Evolutionary conservation across 2,329 filamentous ascomycete species (phyloP), one percentile per base, ranked within the genome.

Genomic region (Verticillium nubilum): DNA sequence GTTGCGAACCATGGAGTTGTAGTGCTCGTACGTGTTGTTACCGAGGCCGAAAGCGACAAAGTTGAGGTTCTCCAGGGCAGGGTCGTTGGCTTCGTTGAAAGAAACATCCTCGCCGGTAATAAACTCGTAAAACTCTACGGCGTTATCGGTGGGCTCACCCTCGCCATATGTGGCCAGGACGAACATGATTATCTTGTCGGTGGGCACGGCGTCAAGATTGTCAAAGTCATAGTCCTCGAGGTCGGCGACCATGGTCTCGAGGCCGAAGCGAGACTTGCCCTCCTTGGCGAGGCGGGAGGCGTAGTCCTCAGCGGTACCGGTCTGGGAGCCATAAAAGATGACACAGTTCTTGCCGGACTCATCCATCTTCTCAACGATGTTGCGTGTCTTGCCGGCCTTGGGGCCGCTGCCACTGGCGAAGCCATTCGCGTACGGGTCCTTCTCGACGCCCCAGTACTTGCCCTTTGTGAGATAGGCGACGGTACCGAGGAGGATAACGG

Each of bases 1-100:
- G 64, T 94, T 91, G 73, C 94, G 92, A 62, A 99, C 93, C 92
- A 99, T 97, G 57, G 90, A 90, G 80, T 99, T 99, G 83, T 97
- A 99, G 81, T 99, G 95, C 73, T 99, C 95, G 73, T 99, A 99
- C 28, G 95, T 98, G 81, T 98, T 99, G 82, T 99, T 99, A 66
- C 95, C 95, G 42, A 99, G 86, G 70, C 95, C 95, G 69, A 99
- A 99, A 60, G 92, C 85, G 70, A 99, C 92, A 72, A 93, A 99
- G 74, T 93, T 94, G 71, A 99, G 84, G 69, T 91, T 93, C 57
- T 78, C 81, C 58, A 99, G 85, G 56, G 94, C 85, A 63, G 88
- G 84, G 25, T 94, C 89, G 53, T 75, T 77, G 67, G 87, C 85
- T 70, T 92, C 86, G 66, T 90, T 90, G 77, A 98, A 98, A 66